These are phyloP conservation scores for Cercospora beticola DNA, from an alignment of 2,329 filamentous ascomycete species.

Conservation along the genomic window DNA sequence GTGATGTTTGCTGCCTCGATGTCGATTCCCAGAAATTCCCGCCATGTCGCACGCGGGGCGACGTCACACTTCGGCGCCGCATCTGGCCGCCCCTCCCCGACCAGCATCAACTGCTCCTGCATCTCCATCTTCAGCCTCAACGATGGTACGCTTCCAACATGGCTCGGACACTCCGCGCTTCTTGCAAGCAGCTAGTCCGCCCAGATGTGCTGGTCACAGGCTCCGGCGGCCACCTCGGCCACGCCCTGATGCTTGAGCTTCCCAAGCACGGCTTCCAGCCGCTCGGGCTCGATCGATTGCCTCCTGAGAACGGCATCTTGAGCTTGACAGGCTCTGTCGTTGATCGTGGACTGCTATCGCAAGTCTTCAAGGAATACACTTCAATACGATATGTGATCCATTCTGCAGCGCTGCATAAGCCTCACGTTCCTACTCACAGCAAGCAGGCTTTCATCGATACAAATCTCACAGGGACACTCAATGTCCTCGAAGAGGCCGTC, in stretches of 20 bases:
- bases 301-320: not conserved
- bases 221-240: not conserved
- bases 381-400: slow-evolving; percentile 18
- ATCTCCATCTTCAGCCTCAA: not conserved
- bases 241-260: not conserved
- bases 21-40: not conserved
- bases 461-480: too few species aligned
- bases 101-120: not conserved
- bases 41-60: not conserved
- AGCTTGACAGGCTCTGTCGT: not conserved
- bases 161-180: not conserved
- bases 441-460: slow-evolving; percentile 4
- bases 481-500: too few species aligned
- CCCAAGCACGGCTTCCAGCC: not conserved
- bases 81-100: not conserved
- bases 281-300: not conserved
- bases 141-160: not conserved
- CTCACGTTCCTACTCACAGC: slow-evolving; percentile 18
- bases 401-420: slow-evolving; percentile 23
- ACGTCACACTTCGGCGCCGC: not conserved
- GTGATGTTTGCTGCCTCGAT: not conserved
- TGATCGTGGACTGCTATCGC: not conserved
- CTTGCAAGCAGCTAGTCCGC: not conserved
- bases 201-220: not conserved
- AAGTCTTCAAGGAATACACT: slow-evolving; percentile 9